phyloP scores from a whole-genome alignment of 371 early-diverging fungal species.

The Mucor sp. region DNA sequence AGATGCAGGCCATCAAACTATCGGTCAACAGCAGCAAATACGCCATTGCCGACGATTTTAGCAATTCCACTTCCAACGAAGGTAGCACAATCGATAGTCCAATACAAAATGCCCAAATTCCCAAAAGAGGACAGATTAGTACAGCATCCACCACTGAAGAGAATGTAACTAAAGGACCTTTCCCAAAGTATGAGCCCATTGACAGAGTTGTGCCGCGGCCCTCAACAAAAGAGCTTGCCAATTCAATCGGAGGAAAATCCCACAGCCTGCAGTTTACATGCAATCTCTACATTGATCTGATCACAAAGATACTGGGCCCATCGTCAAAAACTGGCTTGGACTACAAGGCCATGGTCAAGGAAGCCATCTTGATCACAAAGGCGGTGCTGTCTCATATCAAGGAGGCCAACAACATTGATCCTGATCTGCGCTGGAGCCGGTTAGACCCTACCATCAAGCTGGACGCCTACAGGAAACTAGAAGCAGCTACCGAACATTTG shows the following conservation, averaged over 20 bases:
- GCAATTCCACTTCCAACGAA: background rate
- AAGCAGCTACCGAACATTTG: slow-evolving; percentile 15
- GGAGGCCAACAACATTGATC: slow-evolving; percentile 8
- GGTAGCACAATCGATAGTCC: background rate
- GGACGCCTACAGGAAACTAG: slow-evolving; percentile 11
- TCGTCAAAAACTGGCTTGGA: slow-evolving; percentile 7
- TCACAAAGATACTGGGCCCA: slow-evolving; percentile 10
- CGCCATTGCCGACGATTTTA: background rate
- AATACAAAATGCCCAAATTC: background rate
- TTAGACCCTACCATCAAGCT: slow-evolving; percentile 17
- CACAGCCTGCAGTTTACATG: slow-evolving; percentile 19
- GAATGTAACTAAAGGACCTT: slow-evolving; percentile 1
- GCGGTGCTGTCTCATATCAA: slow-evolving; percentile 12
- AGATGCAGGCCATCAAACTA: background rate
- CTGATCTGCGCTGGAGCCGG: slow-evolving; percentile 13
- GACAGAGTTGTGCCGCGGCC: slow-evolving; percentile 10
- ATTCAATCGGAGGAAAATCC: slow-evolving; percentile 10
- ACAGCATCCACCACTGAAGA: background rate
- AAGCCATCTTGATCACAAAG: slow-evolving; percentile 15
- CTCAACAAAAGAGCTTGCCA: slow-evolving; percentile 9
- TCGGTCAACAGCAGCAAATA: background rate
- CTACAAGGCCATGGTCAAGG: slow-evolving; percentile 20
- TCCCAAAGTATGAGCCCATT: slow-evolving; percentile 1
- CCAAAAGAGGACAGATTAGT: background rate
- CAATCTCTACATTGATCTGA: slow-evolving; percentile 13